Base-by-base conservation (phyloP, 768 basidiomycete genomes). In the Auriculariales sp. region DNA sequence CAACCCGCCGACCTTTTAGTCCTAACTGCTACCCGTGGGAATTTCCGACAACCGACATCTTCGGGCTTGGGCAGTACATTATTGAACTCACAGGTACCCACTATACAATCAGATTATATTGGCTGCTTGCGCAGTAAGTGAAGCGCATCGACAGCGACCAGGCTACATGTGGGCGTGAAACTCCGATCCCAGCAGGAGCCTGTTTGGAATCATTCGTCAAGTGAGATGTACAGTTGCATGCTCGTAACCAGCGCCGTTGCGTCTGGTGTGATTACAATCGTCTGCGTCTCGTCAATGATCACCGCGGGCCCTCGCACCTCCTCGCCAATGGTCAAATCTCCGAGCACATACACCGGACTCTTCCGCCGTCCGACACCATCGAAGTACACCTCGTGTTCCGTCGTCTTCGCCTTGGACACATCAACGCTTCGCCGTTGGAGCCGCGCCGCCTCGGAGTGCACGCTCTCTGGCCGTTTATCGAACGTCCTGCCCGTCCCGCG, bases 211-310 rank as follows among this genome's bases (percentile, higher is more conserved):
- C n/a, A n/a, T n/a, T n/a, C n/a, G 39, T 65, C 58, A 30, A 77
- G 56, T 1, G 68, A 71, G 55, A 78, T 69, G 42, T 71, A 70
- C 64, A 91, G 60, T 61, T 87, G 83, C 54, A 78, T 81, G 50
- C 76, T 79, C 45, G 80, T 75, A 50, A 88, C 59, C 6, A 83
- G 66, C 17, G 77, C 83, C 59, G 63, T 75, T 46, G 83, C 78
- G 14, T 73, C 78, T 0, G 88, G 84, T 19, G 90, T 78, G 3
- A 98, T 65, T 28, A 98, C 83, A 53, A 97, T 88, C 22, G 93
- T 95, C 68, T 95, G 94, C 19, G 93, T 97, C 56, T 88, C 72
- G 63, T 98, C 93, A 57, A 95, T 87, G 53, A 98, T 83, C 77
- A 97, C 83, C 30, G 91, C 89, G 7, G 94, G 92, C 6, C 93